Evolutionary conservation across 345 rosid genomes (phyloP), one percentile per base, ranked within the genome.

Genomic region (Barbarea vulgaris): DNA sequence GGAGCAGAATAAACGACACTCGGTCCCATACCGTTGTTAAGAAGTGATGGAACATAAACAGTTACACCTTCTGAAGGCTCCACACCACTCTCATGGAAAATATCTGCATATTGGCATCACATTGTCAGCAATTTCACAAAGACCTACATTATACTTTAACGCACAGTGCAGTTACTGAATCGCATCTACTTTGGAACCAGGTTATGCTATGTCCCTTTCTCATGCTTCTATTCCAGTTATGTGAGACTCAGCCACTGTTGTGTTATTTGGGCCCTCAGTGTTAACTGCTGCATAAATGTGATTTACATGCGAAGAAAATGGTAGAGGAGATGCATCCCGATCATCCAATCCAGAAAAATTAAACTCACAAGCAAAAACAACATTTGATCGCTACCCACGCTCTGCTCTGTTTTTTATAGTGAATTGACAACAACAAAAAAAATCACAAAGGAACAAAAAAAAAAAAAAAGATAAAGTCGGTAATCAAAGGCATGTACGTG

Each of bases 271-370:
- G n/a, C n/a, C n/a, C n/a, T n/a, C n/a, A n/a, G n/a, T n/a, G n/a
- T n/a, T n/a, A n/a, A 42, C 66, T 69, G 79, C 78, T 55, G 63
- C 67, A 73, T 77, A 72, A 68, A 50, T 72, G 67, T 67, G 82
- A n/a, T 47, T 64, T 75, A 42, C 78, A 74, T 82, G 70, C 59
- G 80, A 74, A 66, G 80, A 22, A 14, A 65, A 53, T 46, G 71
- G 80, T 22, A 50, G 78, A 65, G 64, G 65, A 56, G 53, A 73
- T 56, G 63, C 75, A 72, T 77, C 80, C 31, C 37, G 75, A 55
- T 55, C 54, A 60, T 41, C 82, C 85, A 81, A 69, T 50, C 55
- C 79, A 80, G 47, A 27, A 18, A 36, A 37, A 54, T 19, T 27
- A 60, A 46, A 44, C 18, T 58, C 44, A 28, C 18, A 47, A 34